Conservation (phyloP, 2,329 filamentous ascomycete genomes). For the Alternaria sp. region DNA sequence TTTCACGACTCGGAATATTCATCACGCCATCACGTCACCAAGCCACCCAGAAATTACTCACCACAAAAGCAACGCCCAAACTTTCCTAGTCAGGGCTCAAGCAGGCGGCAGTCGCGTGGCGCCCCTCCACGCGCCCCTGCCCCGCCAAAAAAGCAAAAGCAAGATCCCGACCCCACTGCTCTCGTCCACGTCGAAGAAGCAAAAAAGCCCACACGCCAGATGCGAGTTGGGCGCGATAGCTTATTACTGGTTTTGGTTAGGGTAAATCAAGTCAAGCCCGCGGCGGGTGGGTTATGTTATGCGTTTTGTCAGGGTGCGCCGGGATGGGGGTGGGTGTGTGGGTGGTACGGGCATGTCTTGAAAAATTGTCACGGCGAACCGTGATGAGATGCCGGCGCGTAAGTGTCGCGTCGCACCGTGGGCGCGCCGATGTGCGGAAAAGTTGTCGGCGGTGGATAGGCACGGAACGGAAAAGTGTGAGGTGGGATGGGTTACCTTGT, state of each 20-base stretch:
- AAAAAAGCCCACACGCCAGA: constrained; percentile 4
- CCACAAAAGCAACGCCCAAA: not conserved
- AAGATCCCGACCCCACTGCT: constrained; percentile 1
- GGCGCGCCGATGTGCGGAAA: not conserved
- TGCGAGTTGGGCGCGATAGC: not conserved
- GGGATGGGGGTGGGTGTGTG: not conserved
- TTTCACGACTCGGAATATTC: not conserved
- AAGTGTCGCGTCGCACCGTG: not conserved
- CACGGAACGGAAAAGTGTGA: not conserved
- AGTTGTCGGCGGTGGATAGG: not conserved
- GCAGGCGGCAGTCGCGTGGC: not conserved
- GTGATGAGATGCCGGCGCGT: not conserved
- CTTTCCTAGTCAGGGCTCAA: not conserved
- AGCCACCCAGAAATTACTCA: not conserved
- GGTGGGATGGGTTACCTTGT: not conserved
- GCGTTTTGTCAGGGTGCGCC: not conserved
- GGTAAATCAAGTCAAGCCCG: no score
- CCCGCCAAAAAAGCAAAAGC: not conserved
- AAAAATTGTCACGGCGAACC: not conserved
- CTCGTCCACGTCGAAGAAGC: not conserved
- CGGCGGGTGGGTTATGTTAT: not conserved
- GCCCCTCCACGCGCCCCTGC: not conserved
- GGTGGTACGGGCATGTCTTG: not conserved
- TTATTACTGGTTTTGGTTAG: not conserved
- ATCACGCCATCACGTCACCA: not conserved